Base-by-base conservation (phyloP, 352 stramenopile genomes). In the Globisporangium rhizosaccharum region DNA sequence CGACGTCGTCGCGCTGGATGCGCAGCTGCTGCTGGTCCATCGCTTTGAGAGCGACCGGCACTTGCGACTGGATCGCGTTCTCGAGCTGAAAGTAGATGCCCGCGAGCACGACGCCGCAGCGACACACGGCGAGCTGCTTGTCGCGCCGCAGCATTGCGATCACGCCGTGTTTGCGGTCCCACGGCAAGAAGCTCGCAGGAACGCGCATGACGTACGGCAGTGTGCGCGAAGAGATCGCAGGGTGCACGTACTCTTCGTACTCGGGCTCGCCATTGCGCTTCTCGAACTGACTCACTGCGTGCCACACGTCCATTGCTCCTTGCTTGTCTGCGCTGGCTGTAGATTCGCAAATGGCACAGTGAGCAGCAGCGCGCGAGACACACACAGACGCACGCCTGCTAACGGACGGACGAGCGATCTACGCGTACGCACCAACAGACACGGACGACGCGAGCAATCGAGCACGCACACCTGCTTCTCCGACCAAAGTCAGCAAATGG, bases 91-190 rank as follows among this genome's bases (percentile, higher is more conserved):
- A 87, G 70, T 88, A 94, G 10, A 85, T 76, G 56, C 82, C 82
- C 0, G 79, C 77, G n/a, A 92, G 68, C 41, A 94, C 85, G 45
- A 92, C 73, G 44, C 85, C 85, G 55, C 85, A 94, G 63, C 85
- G 82, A 59, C 81, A 92, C 45, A 94, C 62, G 0, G 80, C 78
- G 48, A 90, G 52, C 67, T 88, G 75, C 26, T 74, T 73, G 63
- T 90, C 73, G 46, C 77, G 72, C n/a, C 84, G 79, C 37, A 82
- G 81, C 46, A 94, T 30, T 3, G 79, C 83, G 50, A 94, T 90
- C 53, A 91, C 66, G 48, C 79, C 85, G n/a, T 63, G 67, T 45
- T 67, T 67, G 7, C 66, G 51, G 65, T 94, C 83, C 82, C 82
- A 92, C 18, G 81, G 76, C 25, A 92, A 58, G 61, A 88, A 90